Evolutionary conservation across 108 stramenopile genomes (phyloP).

Genomic region (Bacterosira constricta): DNA sequence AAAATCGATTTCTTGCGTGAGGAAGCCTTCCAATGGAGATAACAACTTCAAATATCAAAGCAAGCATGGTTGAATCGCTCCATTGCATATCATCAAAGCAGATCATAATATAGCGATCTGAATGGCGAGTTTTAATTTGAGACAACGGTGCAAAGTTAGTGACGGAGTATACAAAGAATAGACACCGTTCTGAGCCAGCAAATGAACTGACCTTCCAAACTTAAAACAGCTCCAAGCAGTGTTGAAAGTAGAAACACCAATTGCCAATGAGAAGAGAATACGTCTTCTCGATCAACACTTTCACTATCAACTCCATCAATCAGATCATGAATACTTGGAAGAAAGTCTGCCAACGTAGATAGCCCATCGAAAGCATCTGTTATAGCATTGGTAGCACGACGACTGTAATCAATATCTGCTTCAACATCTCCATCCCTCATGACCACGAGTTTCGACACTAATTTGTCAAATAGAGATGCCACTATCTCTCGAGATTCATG

Average conservation of each 20-base stretch:
- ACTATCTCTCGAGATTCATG: background rate
- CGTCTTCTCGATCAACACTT: background rate
- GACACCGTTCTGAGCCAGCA: too few species aligned
- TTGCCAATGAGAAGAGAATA: background rate
- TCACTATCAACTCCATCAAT: background rate
- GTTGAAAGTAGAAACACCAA: background rate
- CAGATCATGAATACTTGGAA: background rate
- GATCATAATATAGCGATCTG: background rate
- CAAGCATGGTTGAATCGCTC: background rate
- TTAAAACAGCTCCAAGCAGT: background rate
- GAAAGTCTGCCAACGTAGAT: background rate
- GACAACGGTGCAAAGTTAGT: too few species aligned
- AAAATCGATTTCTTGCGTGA: background rate
- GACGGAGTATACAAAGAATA: too few species aligned
- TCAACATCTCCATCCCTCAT: background rate
- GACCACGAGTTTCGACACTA: background rate
- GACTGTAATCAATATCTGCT: background rate
- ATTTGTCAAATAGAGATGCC: background rate
- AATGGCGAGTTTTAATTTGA: too few species aligned
- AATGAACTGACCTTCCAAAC: too few species aligned
- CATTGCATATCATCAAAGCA: conserved; percentile 13
- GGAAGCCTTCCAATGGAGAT: background rate
- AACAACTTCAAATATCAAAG: conserved; percentile 8
- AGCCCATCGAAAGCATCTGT: background rate
- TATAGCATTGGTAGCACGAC: background rate